Evolutionary conservation across 1,139 yeast genomes (phyloP).

Genomic region (Entelexis sorbosivorans): DNA sequence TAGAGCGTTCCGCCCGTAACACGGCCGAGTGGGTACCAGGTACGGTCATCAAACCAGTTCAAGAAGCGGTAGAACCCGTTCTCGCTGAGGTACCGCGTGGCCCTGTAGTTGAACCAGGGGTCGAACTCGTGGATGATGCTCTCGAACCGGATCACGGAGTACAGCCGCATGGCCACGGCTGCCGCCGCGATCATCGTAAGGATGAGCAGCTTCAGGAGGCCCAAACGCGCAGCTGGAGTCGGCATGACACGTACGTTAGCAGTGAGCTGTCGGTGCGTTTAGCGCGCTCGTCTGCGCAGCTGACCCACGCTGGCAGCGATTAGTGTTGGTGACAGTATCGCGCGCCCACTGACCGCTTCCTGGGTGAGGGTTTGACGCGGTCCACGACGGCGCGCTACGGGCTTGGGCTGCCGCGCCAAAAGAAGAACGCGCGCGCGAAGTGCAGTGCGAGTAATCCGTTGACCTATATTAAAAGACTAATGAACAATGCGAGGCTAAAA

Average conservation of each 20-base stretch:
- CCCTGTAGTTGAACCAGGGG: conserved; percentile 97
- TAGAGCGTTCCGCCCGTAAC: conserved; percentile 98
- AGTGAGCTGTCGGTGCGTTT: not conserved
- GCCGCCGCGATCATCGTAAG: conserved; percentile 74
- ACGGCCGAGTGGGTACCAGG: conserved; percentile 98
- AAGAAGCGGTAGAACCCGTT: conserved; percentile 81
- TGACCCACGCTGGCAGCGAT: not conserved
- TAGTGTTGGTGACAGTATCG: conserved; percentile 1
- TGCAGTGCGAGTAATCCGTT: no score
- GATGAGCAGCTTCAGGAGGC: conserved; percentile 52
- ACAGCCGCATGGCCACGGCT: conserved; percentile 78
- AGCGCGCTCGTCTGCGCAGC: conserved; percentile 1
- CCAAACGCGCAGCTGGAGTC: conserved; percentile 19
- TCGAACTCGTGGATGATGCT: conserved; percentile 96
- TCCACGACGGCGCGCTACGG: no score
- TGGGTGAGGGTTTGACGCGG: not conserved
- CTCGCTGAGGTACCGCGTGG: conserved; percentile 77
- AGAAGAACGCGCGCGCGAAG: no score
- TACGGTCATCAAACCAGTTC: conserved; percentile 97
- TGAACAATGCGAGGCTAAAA: no score
- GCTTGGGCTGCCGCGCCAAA: no score
- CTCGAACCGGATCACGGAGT: conserved; percentile 56
- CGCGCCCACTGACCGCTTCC: not conserved
- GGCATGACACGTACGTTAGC: conserved; percentile 8
- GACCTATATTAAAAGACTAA: no score